Base-by-base conservation (phyloP, 1,139 yeast genomes). In the Yamadazyma atlantica region DNA sequence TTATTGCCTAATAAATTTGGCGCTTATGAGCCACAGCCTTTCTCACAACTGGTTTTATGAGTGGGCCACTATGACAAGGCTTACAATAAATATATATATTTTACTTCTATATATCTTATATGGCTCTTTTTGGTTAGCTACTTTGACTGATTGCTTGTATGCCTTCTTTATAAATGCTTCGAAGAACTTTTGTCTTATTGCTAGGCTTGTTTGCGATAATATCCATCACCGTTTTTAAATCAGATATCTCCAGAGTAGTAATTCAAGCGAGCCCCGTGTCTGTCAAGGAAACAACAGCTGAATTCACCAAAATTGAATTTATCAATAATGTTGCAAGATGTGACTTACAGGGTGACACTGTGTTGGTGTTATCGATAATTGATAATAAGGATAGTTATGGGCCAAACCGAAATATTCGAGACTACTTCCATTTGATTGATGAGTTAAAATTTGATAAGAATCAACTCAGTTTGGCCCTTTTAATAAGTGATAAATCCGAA, bases 381-480 rank as follows among this genome's bases (percentile, higher is more conserved):
- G 65, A 59, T 2, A 53, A 50, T 17, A 38, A 44, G 12, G 41
- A 45, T 10, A 58, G 68, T 19, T 66, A 64, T 39, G 72, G 73
- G 1, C 36, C 39, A 10, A 56, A 44, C 5, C 50, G 60, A 25
- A 39, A 36, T 9, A 53, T 66, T 32, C 38, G 29, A 1, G 60
- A 58, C 30, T 58, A 63, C 27, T 49, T 63, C 28, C 31, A 46
- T 1, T 55, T 67, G 1, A 39, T 66, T 4, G 33, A 41, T 10
- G 37, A 52, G 4, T 39, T 58, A 4, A 37, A 53, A 11, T 40
- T 44, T 27, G 37, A 50, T 14, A 36, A 34, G 4, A 46, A 53
- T 19, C 50, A 53, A 28, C 39, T 62, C 2, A 56, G 65, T n/a
- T 36, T 64, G 8, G 71, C 66, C 2, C 48, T 67, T 12, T 48